These are phyloP conservation scores for Aspergillus caelatus DNA, from an alignment of 2,329 filamentous ascomycete genomes.

Conservation along the genomic window DNA sequence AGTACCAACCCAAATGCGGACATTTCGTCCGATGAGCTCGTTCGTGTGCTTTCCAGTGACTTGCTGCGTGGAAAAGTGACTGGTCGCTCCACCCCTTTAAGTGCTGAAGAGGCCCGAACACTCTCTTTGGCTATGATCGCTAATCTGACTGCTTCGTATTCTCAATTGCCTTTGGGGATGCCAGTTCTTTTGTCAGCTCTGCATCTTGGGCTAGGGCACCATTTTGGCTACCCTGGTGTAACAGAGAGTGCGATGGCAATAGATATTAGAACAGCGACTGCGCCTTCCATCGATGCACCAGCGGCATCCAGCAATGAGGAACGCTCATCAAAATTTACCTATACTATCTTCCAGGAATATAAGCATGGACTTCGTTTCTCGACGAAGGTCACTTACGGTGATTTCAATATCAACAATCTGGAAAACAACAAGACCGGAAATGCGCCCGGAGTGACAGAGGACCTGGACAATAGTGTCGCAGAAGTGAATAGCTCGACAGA, in stretches of 20 bases:
- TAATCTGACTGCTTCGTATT: constrained; percentile 33
- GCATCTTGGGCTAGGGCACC: constrained; percentile 40
- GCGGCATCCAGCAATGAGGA: constrained; percentile 13
- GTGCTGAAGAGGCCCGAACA: constrained; percentile 32
- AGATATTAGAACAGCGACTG: constrained; percentile 21
- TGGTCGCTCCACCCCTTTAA: constrained; percentile 32
- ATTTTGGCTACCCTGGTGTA: constrained; percentile 33
- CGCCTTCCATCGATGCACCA: constrained; percentile 7
- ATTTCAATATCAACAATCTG: constrained; percentile 15
- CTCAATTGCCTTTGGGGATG: constrained; percentile 26
- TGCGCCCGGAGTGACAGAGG: constrained; percentile 8
- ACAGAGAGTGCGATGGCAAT: constrained; percentile 30
- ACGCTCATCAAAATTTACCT: constrained; percentile 17
- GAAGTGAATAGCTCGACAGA: constrained; percentile 28
- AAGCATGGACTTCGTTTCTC: constrained; percentile 26
- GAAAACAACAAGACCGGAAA: constrained; percentile 14
- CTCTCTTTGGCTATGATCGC: constrained; percentile 36
- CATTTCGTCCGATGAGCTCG: constrained; percentile 36
- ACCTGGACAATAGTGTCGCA: constrained; percentile 18
- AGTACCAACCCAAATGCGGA: constrained; percentile 9
- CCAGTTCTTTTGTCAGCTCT: constrained; percentile 35
- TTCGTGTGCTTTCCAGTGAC: constrained; percentile 35
- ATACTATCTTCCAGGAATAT: constrained; percentile 32
- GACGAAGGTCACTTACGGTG: constrained; percentile 30
- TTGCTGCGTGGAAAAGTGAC: constrained; percentile 33